Conservation (phyloP, 768 basidiomycete genomes). For the Lentinula detonsa region DNA sequence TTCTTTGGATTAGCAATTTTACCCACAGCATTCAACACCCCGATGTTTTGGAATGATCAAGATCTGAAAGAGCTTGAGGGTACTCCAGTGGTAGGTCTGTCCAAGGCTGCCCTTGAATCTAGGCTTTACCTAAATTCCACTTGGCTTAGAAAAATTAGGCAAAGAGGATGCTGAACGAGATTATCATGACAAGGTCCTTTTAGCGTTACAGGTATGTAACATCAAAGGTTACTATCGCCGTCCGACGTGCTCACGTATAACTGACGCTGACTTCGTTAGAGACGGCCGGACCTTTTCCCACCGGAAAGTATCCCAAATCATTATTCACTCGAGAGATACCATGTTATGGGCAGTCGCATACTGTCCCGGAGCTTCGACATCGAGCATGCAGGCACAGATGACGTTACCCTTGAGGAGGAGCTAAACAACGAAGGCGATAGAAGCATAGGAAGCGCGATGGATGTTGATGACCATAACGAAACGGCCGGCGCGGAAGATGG, state of each 20-base stretch:
- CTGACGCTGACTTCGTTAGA: conserved; percentile 30
- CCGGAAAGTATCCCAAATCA: conserved; percentile 31
- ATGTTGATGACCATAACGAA: conserved; percentile 25
- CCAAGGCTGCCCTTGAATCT: conserved; percentile 1
- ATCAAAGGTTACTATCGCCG: background rate
- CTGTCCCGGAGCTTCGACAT: conserved; percentile 91
- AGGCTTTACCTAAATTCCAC: background rate
- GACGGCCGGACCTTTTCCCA: conserved; percentile 68
- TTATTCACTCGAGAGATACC: conserved; percentile 73
- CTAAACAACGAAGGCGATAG: conserved; percentile 20
- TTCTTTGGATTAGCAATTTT: conserved; percentile 43
- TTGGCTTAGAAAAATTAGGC: conserved; percentile 72
- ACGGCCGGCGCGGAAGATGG: conserved; percentile 7
- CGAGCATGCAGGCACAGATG: conserved; percentile 38
- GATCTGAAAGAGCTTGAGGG: conserved; percentile 75
- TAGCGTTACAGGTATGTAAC: conserved; percentile 57
- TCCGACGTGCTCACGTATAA: background rate
- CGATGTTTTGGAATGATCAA: conserved; percentile 86
- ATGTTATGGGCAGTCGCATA: conserved; percentile 87
- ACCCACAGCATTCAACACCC: conserved; percentile 74
- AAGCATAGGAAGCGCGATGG: conserved; percentile 33
- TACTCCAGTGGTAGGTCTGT: conserved; percentile 81
- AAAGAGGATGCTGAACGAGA: conserved; percentile 74
- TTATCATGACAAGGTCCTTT: conserved; percentile 60
- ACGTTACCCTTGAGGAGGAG: conserved; percentile 25